Evolutionary conservation across 345 rosid genomes (phyloP).

Genomic region (Xanthoceras sorbifolium): DNA sequence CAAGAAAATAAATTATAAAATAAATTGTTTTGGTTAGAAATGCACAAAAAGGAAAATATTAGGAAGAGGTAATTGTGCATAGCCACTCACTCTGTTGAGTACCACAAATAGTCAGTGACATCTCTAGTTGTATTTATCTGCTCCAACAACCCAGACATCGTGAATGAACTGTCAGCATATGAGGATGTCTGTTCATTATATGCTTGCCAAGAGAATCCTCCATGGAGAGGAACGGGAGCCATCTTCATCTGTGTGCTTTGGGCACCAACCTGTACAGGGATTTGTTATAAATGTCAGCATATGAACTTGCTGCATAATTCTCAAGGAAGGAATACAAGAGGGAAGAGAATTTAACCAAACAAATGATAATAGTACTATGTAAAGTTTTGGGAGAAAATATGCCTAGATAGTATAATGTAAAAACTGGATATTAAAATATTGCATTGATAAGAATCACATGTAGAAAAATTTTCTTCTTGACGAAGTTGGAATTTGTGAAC

Average conservation of each 20-base stretch:
- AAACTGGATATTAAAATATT: too few species aligned
- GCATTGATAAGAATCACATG: too few species aligned
- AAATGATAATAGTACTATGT: too few species aligned
- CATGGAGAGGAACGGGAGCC: constrained; percentile 74
- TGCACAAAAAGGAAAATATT: background rate
- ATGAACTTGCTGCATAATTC: background rate
- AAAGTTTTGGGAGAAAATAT: too few species aligned
- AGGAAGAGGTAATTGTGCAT: constrained; percentile 2
- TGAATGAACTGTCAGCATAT: constrained; percentile 69
- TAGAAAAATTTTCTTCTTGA: too few species aligned
- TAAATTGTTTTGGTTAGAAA: background rate
- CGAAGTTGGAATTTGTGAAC: too few species aligned
- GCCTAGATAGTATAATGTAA: too few species aligned
- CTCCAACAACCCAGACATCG: constrained; percentile 85
- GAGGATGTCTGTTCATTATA: constrained; percentile 72
- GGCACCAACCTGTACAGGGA: constrained; percentile 68
- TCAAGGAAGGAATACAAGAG: background rate
- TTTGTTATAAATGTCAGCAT: constrained; percentile 4
- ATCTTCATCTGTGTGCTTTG: constrained; percentile 88
- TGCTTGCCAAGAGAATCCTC: constrained; percentile 95
- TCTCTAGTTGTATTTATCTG: constrained; percentile 96
- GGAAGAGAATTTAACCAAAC: background rate
- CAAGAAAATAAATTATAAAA: background rate
- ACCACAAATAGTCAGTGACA: constrained; percentile 91
- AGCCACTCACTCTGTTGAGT: constrained; percentile 87